These are phyloP conservation scores for Chytriomyces sp. DNA, from an alignment of 192 early-diverging fungal species.

Conservation along the genomic window DNA sequence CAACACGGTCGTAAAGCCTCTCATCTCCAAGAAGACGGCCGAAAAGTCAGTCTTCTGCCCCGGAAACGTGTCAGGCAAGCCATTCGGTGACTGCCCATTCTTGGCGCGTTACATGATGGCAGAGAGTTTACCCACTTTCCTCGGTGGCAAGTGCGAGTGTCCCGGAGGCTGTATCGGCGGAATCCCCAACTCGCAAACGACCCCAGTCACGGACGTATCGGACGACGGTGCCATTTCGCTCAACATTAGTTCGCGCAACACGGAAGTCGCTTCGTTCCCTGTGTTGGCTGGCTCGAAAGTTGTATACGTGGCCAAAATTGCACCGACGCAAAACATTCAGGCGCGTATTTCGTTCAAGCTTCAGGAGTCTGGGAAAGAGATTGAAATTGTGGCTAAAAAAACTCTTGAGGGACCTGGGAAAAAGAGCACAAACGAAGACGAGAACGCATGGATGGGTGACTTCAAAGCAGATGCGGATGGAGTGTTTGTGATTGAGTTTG, in stretches of 20 bases:
- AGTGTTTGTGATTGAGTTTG: not conserved
- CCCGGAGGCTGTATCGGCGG: slow-evolving; percentile 19
- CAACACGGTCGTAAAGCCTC: not conserved
- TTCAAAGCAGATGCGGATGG: not conserved
- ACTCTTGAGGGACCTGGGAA: not conserved
- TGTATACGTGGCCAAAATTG: not conserved
- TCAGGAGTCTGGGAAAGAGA: not conserved
- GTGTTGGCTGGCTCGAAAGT: not conserved
- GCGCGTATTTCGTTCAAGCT: not conserved
- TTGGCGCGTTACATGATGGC: not conserved
- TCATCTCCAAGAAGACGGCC: slow-evolving; percentile 16
- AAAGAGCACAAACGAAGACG: not conserved
- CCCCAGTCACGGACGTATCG: not conserved
- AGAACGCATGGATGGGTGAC: not conserved
- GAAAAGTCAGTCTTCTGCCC: slow-evolving; percentile 13
- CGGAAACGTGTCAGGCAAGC: slow-evolving; percentile 8
- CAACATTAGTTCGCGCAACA: not conserved
- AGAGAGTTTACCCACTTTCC: slow-evolving; percentile 2
- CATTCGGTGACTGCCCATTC: not conserved
- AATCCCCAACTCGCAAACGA: slow-evolving; percentile 4
- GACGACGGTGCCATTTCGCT: not conserved
- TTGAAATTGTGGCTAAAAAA: not conserved
- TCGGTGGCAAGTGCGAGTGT: slow-evolving; percentile 18
- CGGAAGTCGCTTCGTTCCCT: not conserved
- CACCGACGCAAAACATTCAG: not conserved